A percentile compares a stretch with the other conserved stretches of the same genome.
These are phyloP conservation scores for Lasiodiplodia theobromae DNA, from an alignment of 2,329 filamentous ascomycete species.

Conservation along the genomic window DNA sequence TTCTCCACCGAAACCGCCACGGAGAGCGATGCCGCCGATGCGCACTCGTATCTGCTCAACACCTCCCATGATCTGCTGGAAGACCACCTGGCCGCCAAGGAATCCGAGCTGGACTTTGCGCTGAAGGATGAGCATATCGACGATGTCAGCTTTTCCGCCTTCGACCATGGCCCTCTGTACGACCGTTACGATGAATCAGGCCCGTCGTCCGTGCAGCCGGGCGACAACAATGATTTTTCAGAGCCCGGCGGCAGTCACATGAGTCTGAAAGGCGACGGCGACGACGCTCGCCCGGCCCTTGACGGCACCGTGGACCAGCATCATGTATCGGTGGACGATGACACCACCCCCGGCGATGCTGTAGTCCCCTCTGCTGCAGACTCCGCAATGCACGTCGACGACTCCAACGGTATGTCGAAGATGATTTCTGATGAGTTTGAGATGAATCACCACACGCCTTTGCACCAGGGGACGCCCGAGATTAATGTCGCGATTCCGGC, in stretches of 20 bases:
- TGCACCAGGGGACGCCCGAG: slow-evolving; percentile 15
- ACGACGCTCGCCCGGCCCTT: slow-evolving; percentile 31
- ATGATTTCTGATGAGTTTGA: slow-evolving; percentile 23
- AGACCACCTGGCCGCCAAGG: slow-evolving; percentile 28
- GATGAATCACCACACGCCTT: slow-evolving; percentile 18
- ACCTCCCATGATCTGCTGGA: slow-evolving; percentile 30
- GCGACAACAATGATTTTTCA: slow-evolving; percentile 46
- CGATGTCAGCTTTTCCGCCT: slow-evolving; percentile 40
- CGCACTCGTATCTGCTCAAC: slow-evolving; percentile 30
- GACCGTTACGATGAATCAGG: slow-evolving; percentile 49
- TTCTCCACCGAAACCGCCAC: slow-evolving; percentile 30
- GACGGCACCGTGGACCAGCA: slow-evolving; percentile 22
- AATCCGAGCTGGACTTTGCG: slow-evolving; percentile 36
- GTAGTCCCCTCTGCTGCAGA: background rate
- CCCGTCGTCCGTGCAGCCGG: slow-evolving; percentile 49
- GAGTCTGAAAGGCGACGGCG: slow-evolving; percentile 42
- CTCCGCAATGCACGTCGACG: background rate
- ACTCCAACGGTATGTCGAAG: slow-evolving; percentile 31
- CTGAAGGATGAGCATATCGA: slow-evolving; percentile 40
- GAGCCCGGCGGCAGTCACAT: slow-evolving; percentile 44
- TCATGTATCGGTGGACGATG: slow-evolving; percentile 15
- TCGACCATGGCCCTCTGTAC: slow-evolving; percentile 41
- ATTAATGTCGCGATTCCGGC: slow-evolving; percentile 19
- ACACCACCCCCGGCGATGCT: background rate
- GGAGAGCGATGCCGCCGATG: slow-evolving; percentile 28